These are phyloP conservation scores for Echites panduratus DNA, from an alignment of 257 asterid genomes.

Conservation along the genomic window DNA sequence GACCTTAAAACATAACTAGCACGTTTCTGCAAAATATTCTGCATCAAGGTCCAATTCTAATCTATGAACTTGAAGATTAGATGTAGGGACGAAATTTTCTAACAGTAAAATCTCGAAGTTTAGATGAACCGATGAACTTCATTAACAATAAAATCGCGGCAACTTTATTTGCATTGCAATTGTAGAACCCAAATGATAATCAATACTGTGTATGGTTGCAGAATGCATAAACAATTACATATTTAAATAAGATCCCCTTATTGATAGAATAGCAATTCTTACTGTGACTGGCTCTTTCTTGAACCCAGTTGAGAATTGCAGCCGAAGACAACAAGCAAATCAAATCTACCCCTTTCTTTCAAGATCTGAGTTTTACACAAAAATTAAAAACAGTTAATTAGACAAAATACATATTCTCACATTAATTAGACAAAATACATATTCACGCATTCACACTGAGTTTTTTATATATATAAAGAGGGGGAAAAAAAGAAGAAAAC, in stretches of 20 bases:
- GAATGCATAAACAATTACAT: neutral
- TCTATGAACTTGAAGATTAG: neutral
- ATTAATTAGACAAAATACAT: neutral
- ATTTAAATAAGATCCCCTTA: neutral
- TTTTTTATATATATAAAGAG: too few relatives aligned
- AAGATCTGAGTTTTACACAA: constrained; percentile 12
- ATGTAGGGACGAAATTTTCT: neutral
- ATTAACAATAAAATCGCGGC: neutral
- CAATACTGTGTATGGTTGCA: neutral
- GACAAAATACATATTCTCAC: neutral
- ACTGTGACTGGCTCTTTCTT: constrained; percentile 16
- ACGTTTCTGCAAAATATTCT: neutral
- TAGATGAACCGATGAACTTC: neutral
- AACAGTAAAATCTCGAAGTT: too few relatives aligned
- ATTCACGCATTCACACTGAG: neutral
- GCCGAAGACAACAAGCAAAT: constrained; percentile 11
- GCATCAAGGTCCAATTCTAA: neutral
- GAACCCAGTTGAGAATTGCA: constrained; percentile 19
- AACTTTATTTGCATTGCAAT: neutral
- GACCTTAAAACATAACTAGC: neutral
- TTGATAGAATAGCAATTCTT: neutral
- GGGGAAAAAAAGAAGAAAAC: neutral
- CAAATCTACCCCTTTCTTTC: constrained; percentile 4
- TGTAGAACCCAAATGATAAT: neutral
- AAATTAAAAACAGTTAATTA: neutral